Evolutionary conservation across 306 rosid genomes (phyloP), one percentile per base, ranked within the genome.

Genomic region (Cicer judaicum): DNA sequence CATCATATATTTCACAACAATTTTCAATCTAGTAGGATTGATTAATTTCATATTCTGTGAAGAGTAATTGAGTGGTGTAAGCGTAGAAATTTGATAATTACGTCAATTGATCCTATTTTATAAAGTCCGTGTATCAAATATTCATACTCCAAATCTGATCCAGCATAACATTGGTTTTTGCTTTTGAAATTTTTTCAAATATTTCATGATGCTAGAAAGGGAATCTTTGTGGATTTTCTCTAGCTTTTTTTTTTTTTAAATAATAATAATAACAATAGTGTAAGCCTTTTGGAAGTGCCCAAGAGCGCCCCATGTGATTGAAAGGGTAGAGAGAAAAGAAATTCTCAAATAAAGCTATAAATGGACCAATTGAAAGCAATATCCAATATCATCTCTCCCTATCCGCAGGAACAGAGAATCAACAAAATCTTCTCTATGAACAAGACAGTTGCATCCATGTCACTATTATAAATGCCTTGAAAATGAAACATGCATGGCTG

Each of bases 361-460:
- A 72, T 43, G 90, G 96, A 34, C 88, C 90, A 70, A 13, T 75
- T 79, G 92, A 84, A 89, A 70, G 81, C 89, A 82, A 81, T 75
- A 59, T 80, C 77, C 78, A 81, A 73, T 36, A 82, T 82, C 84
- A 88, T 82, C 73, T 82, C 75, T 88, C 89, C 19, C 84, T 56
- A 64, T 83, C 84, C 77, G 53, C 39, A 64, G 83, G 80, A 85
- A 75, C 87, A 88, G 83, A 85, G 87, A 85, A 87, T 86, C 93
- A 87, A 87, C 76, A 81, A 84, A 79, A 89, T 90, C 83, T 86
- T 86, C 38, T 70, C 46, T 49, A 48, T 78, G 90, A 85, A 83
- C 82, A 82, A 56, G 85, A 76, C 77, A 83, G 84, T 72, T 81
- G 84, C 87, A 82, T 78, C 82, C 39, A 67, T 85, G 54, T 65